Base-by-base conservation (phyloP, 345 rosid genomes). In the Populus simonii region DNA sequence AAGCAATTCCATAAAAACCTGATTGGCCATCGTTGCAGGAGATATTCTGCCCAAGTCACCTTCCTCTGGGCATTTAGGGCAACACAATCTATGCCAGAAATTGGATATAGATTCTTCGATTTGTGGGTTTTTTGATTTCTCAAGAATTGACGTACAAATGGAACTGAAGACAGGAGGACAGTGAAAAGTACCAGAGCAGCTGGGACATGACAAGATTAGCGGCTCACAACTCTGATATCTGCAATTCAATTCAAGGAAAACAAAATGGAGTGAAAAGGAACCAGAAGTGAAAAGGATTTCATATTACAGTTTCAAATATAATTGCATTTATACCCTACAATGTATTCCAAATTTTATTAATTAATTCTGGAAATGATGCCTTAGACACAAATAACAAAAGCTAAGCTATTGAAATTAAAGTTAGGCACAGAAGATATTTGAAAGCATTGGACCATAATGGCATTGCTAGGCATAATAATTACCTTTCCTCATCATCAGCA, bases 191-290 rank as follows among this genome's bases (percentile, higher is more conserved):
- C 85, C 77, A 78, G 92, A 90, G 87, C 98, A 96, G 87, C 93
- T 88, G 68, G 98, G 95, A 83, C 98, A 96, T 57, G 94, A 82
- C 84, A 96, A 84, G 66, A 78, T 76, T 84, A 96, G 78, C 25
- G 95, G 97, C 86, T 88, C 93, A 77, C 99, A 96, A 78, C 87
- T 82, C 80, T 79, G 83, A 73, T 89, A 93, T 81, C 99, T 96
- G 94, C 82, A 78, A 76, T 74, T 22, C 66, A 71, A 75, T 61
- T 79, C 71, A 78, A 23, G 2, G 25, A 43, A 49, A 47, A 35
- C 3, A 45, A 73, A 47, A 72, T 12, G 3, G 29, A n/a, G 16
- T 41, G 35, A 72, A 51, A 25, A 2, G 65, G 41, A 66, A 35
- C 33, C 16, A 51, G 35, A 49, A 10, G 10, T 25, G 31, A 35